Evolutionary conservation across 1,284 basidiomycete species (phyloP), one percentile per base, ranked within the genome.

Genomic region (Tetrapyrgos nigripes): DNA sequence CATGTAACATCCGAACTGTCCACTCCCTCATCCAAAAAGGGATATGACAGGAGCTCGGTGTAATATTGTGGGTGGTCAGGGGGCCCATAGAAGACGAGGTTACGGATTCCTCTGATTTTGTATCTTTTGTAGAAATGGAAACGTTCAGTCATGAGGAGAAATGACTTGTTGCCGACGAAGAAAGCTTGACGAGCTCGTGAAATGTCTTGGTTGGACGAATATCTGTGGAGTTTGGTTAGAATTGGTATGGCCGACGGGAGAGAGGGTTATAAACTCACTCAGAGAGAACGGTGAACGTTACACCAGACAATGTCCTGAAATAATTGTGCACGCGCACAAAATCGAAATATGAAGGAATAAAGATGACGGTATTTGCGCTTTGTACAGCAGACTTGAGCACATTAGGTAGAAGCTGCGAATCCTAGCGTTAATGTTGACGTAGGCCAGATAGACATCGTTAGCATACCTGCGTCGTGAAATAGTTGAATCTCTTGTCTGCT

Each of bases 121-220:
- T 97, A 97, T 54, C 96, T 84, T 61, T 94, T 86, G 83, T 96
- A 99, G 73, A 99, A 99, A 75, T 99, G 96, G 80, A 98, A 98
- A 21, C 97, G 87, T 73, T 99, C 97, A 60, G 94, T 98, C 65
- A 98, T 82, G 62, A 99, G 79, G 23, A 99, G 74, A 79, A 98
- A 93, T 0, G 89, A 80, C 66, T 91, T 94, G 68, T 92, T 91
- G 54, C 93, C 94, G 44, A 83, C 83, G 82, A 97, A 98, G 79
- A 99, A 99, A 0, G 92, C 86, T 66, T 96, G 93, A 50, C 97
- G 84, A 0, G 96, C 96, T 2, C 96, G 87, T 1, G 93, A 92
- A 62, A 99, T 97, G 60, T 99, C 96, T 71, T 92, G 88, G 65
- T 94, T 95, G 9, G 92, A 87, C 0, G 94, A 96, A 73, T 99